Evolutionary conservation across 164 flowering plant species (phyloP).

Genomic region (Aristolochia contorta): DNA sequence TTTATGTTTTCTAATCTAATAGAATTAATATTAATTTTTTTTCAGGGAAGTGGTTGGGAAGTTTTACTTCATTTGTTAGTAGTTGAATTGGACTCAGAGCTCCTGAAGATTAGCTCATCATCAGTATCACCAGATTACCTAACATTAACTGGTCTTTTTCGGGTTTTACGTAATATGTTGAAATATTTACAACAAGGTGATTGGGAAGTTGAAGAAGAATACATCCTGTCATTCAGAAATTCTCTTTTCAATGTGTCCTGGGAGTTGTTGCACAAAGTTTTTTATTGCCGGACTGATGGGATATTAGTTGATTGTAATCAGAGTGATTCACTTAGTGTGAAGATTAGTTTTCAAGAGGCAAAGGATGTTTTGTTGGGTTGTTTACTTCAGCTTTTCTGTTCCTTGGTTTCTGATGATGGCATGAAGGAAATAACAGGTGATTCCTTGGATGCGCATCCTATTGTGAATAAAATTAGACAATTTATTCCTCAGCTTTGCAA

Average conservation of each 20-base stretch:
- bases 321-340: constrained; percentile 7
- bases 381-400: constrained; percentile 55
- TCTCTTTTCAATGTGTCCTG: constrained; percentile 35
- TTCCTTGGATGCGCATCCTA: constrained; percentile 16
- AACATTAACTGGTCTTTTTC: constrained; percentile 33
- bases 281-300: constrained; percentile 10
- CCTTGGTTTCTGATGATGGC: constrained; percentile 35
- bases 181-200: constrained; percentile 43
- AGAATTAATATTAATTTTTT: constrained; percentile 6
- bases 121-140: constrained; percentile 24
- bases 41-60: constrained; percentile 50
- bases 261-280: constrained; percentile 26
- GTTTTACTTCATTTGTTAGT: constrained; percentile 33
- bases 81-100: constrained; percentile 29
- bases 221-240: constrained; percentile 24
- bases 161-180: constrained; percentile 41
- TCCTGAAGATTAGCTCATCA: constrained; percentile 19
- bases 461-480: constrained; percentile 20
- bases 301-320: constrained; percentile 2
- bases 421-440: constrained; percentile 19
- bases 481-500: constrained; percentile 42
- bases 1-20: neutral
- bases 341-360: constrained; percentile 8
- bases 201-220: constrained; percentile 23
- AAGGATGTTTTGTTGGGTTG: constrained; percentile 39